These are phyloP conservation scores for Paulownia fortunei DNA, from an alignment of 257 asterid species.

Conservation along the genomic window DNA sequence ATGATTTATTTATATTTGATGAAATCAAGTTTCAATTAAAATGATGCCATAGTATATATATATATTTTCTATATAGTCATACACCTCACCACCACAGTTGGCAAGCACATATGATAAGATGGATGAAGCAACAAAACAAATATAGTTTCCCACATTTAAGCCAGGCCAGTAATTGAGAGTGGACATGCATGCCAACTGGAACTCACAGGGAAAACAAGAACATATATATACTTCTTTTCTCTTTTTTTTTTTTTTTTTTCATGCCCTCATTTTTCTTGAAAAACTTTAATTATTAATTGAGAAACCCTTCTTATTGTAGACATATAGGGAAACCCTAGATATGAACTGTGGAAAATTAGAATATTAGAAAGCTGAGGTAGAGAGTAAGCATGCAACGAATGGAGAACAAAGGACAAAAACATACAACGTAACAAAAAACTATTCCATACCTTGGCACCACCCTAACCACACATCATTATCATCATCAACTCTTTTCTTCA, in stretches of 20 bases:
- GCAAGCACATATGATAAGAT: no score
- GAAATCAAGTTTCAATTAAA: no score
- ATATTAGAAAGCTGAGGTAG: slow-evolving; percentile 36
- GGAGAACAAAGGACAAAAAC: slow-evolving; percentile 49
- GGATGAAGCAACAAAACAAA: no score
- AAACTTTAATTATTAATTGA: no score
- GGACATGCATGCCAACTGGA: slow-evolving; percentile 28
- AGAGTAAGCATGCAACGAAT: slow-evolving; percentile 55
- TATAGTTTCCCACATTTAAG: neutral
- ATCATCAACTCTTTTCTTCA: slow-evolving; percentile 14
- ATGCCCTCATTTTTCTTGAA: neutral
- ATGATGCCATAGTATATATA: neutral
- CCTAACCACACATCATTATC: slow-evolving; percentile 38
- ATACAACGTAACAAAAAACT: slow-evolving; percentile 36
- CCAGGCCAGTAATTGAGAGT: neutral
- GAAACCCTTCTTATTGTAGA: neutral
- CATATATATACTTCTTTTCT: neutral
- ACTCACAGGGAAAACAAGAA: neutral
- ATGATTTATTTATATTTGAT: no score
- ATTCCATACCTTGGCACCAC: slow-evolving; percentile 38
- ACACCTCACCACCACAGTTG: no score
- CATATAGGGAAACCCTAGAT: neutral
- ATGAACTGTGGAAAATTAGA: no score
- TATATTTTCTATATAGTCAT: neutral
- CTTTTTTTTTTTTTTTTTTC: neutral